Base-by-base conservation (phyloP, 2,329 filamentous ascomycete genomes). In the Ophiosphaerella narmari region DNA sequence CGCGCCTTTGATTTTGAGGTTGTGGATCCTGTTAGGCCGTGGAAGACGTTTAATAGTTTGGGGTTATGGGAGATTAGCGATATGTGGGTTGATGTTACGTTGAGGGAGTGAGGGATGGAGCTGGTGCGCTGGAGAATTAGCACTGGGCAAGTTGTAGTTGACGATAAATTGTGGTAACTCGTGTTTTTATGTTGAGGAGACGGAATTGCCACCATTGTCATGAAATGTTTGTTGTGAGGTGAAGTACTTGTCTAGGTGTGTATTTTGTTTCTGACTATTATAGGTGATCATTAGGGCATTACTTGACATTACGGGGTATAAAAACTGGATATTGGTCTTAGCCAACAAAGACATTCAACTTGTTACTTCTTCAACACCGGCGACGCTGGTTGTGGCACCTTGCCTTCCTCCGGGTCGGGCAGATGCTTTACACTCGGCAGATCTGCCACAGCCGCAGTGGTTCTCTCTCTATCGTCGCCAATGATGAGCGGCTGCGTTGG, bases 361-460 rank as follows among this genome's bases (percentile, higher is more conserved):
- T 16, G 8, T 38, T 26, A 65, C 47, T 60, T 57, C 21, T 46
- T 54, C 34, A 46, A 42, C 42, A 44, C 39, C 5, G 50, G 45
- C 49, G 50, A 40, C 4, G 59, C 58, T 1, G 47, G 39, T 13
- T 47, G 33, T 13, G 60, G 62, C 2, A 58, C 48, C 36, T 58
- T 54, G 11, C 57, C 60, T 5, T 46, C 40, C 11, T 56, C 52
- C 21, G 74, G 73, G 26, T 70, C 67, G 8, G 72, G 71, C 50
- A 74, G 52, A 55, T 74, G 58, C 29, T 62, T 59, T 29, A 75
- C 72, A 29, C 68, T 68, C 1, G 71, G 71, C 54, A 75, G 46
- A 52, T 74, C 67, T 13, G 58, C 43, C 7, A 74, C 65, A 4
- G 59, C 50, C n/a, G 64, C 57, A 18, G 39, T 14, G n/a, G 23